phyloP scores from a whole-genome alignment of 1,139 yeast species.

The Eremothecium coryli region DNA sequence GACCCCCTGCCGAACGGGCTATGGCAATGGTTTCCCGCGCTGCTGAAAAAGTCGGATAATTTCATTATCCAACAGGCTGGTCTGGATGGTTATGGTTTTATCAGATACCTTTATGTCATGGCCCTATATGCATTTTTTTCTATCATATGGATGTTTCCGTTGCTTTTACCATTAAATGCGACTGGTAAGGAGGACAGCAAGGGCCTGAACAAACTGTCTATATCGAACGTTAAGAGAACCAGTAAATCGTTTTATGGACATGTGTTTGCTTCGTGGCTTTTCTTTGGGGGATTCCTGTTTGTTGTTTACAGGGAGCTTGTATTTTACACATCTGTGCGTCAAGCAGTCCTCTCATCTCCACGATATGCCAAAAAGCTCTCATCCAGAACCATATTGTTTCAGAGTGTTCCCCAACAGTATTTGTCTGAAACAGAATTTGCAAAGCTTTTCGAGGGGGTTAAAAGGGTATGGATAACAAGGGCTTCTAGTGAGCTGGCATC shows the following conservation, averaged over 20 bases:
- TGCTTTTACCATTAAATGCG: conserved; percentile 59
- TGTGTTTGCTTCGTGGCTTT: conserved; percentile 70
- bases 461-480: conserved; percentile 66
- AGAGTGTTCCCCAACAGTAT: conserved; percentile 64
- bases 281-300: conserved; percentile 60
- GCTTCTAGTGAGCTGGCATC: conserved; percentile 50
- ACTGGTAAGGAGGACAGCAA: conserved; percentile 43
- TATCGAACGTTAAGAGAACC: conserved; percentile 48
- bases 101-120: conserved; percentile 46
- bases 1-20: conserved; percentile 56
- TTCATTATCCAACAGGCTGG: conserved; percentile 67
- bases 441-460: conserved; percentile 61
- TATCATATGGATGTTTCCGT: conserved; percentile 43
- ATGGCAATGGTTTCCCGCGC: conserved; percentile 50
- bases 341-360: conserved; percentile 75
- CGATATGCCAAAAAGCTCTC: conserved; percentile 63
- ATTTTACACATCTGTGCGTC: conserved; percentile 70
- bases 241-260: conserved; percentile 71
- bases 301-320: conserved; percentile 73
- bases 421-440: conserved; percentile 54
- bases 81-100: conserved; percentile 62
- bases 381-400: conserved; percentile 72
- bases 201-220: conserved; percentile 74
- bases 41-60: conserved; percentile 52
- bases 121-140: conserved; percentile 34